Evolutionary conservation across 2,329 filamentous ascomycete genomes (phyloP), one percentile per base, ranked within the genome.

Genomic region (Pseudonectria buxi): DNA sequence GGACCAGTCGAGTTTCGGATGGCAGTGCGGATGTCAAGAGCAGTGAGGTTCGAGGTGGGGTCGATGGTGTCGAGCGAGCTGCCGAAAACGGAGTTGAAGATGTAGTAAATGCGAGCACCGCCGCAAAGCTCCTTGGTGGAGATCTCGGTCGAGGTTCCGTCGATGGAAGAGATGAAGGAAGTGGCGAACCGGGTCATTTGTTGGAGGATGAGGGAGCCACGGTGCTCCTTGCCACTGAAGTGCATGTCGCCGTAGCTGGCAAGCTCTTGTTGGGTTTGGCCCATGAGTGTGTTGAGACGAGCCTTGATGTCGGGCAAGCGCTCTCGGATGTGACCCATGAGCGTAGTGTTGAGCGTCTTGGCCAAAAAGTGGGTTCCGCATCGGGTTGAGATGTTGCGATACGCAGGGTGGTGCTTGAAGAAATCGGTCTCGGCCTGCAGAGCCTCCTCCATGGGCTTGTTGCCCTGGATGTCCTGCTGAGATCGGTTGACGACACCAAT

Each of bases 1-100:
- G 92, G 92, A 35, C 92, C 92, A 13, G 92, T 98, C 2, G 92
- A 98, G 66, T 98, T 98, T 53, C 92, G 83, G 51, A 98, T 98
- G 4, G 92, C 92, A 10, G 92, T 98, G 58, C 92, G 78, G 48
- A 98, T 98, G 58, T 98, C 92, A 32, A 90, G 78, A 11, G 90
- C 86, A 6, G 92, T 92, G 41, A 98, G 80, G 55, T 98, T 98
- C 31, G 83, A 86, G 2, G 90, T 98, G 4, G 92, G 92, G 52
- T 98, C 90, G 49, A 98, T 95, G 14, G 88, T 85, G 60, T 98
- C 92, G 33, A 98, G 71, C 14, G 90, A 94, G 63, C 90, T 95
- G 40, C 92, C 92, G 62, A 96, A 98, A 28, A 96, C 90, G 5
- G 89, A 95, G 67, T 96, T 96, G 74, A 95, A 96, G 50, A 96